Evolutionary conservation across 2,329 filamentous ascomycete species (phyloP), one percentile per base, ranked within the genome.

Genomic region (Arachnomyces sp.): DNA sequence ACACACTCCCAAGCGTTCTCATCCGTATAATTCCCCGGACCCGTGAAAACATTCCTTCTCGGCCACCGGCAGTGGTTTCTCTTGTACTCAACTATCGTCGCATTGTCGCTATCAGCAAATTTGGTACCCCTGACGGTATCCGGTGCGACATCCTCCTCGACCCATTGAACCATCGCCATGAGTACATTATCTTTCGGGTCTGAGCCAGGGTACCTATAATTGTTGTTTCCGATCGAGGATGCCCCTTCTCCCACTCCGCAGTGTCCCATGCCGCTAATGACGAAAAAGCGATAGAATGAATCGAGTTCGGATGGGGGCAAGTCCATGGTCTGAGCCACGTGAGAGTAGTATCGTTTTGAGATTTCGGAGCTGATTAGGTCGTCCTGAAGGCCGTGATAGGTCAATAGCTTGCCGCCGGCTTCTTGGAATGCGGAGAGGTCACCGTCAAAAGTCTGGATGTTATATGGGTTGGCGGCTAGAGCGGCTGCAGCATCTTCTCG

Each of bases 181-280:
- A 77, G 58, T 11, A 72, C 67, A 49, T 74, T 73, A 44, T 68
- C 58, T 28, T 63, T 53, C 2, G 60, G 52, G n/a, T 61, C 42
- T n/a, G 30, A 49, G 1, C 50, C 50, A 21, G 48, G 48, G 31
- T 46, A 56, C 5, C 45, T 50, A 1, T 16, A 5, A 3, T 36
- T 16, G 40, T 44, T 53, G 52, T 56, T 68, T 44, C 47, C 64
- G 47, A 73, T 61, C 45, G 59, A 61, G 49, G 65, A 61, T 3
- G 68, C 60, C 31, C 68, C 63, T n/a, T 61, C 56, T 4, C 68
- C 69, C 2, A 50, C 46, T 2, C 42, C 41, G 48, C 74, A 77
- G 52, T 77, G 74, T 8, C 56, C 58, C 69, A 76, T 72, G 0
- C 74, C 74, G 0, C 73, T 72, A n/a, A 78, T 64, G 14, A 59